Percentiles rank a stretch among this genome's conserved stretches.
Conservation (phyloP, 306 rosid genomes). For the Rubus parviflorus region DNA sequence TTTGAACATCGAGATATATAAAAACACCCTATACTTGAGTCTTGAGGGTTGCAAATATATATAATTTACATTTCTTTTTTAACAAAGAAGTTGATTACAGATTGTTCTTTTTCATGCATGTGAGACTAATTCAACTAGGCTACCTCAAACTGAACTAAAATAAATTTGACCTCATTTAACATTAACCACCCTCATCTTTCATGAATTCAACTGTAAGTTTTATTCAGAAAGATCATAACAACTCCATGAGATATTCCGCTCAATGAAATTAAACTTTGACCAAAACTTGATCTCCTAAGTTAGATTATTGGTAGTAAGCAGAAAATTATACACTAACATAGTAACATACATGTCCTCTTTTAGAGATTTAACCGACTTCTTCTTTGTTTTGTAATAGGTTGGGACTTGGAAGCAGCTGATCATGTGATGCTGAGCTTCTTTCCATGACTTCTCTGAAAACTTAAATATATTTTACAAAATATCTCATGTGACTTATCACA, state of each 20-base stretch:
- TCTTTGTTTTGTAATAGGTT: constrained; percentile 37
- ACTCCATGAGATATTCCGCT: background rate
- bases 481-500: constrained; percentile 64
- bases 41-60: background rate
- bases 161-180: background rate
- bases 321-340: background rate
- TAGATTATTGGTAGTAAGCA: background rate
- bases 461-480: constrained; percentile 36
- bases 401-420: constrained; percentile 56
- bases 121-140: background rate
- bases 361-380: constrained; percentile 2
- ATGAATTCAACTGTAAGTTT: background rate
- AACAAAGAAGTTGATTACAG: background rate
- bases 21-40: background rate
- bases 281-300: background rate
- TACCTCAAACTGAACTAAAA: background rate
- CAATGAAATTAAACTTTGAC: background rate
- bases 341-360: background rate
- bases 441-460: constrained; percentile 42
- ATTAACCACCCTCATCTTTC: too few species aligned
- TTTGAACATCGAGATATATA: background rate
- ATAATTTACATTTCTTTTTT: background rate
- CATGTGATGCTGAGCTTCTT: constrained; percentile 61
- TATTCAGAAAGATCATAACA: background rate
- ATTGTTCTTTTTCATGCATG: background rate